A percentile compares a stretch with the other conserved stretches of the same genome.
Conservation (phyloP, 2,329 filamentous ascomycete genomes). For the Diaporthe velutina region DNA sequence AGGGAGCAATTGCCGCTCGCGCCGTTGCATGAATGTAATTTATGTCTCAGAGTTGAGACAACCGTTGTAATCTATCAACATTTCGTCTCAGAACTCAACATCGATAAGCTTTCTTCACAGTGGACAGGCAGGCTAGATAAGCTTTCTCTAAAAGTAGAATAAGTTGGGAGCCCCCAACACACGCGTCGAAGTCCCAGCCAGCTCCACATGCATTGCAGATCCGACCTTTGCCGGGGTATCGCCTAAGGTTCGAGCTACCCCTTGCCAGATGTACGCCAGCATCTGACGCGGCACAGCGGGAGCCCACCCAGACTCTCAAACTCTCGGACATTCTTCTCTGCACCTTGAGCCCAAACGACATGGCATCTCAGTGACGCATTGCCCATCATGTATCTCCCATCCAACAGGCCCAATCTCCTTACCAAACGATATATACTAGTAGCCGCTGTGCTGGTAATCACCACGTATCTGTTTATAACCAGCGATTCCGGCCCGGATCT, state of each 20-base stretch:
- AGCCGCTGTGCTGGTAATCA: not conserved
- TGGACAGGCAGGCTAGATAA: not conserved
- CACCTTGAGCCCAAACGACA: not conserved
- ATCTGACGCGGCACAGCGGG: not conserved
- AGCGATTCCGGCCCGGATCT: not conserved
- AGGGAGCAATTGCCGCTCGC: not conserved
- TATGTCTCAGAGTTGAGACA: conserved; percentile 20
- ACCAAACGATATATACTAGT: conserved; percentile 8
- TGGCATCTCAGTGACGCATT: not conserved
- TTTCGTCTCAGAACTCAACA: not conserved
- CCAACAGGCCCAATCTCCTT: not conserved
- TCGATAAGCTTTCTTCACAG: not conserved
- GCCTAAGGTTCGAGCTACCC: not conserved
- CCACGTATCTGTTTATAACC: conserved; percentile 15
- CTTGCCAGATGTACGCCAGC: conserved; percentile 2
- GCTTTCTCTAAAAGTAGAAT: conserved; percentile 11
- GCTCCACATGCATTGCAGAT: conserved; percentile 3
- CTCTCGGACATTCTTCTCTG: not conserved
- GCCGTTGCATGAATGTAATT: not conserved
- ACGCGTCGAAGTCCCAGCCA: not conserved
- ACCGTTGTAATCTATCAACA: not conserved
- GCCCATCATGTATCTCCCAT: conserved; percentile 29
- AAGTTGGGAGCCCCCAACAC: not conserved
- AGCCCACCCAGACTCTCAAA: not conserved
- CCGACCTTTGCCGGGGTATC: not conserved